Base-by-base conservation (phyloP, 2,329 filamentous ascomycete species). In the Pseudovirgaria hyperparasitica region DNA sequence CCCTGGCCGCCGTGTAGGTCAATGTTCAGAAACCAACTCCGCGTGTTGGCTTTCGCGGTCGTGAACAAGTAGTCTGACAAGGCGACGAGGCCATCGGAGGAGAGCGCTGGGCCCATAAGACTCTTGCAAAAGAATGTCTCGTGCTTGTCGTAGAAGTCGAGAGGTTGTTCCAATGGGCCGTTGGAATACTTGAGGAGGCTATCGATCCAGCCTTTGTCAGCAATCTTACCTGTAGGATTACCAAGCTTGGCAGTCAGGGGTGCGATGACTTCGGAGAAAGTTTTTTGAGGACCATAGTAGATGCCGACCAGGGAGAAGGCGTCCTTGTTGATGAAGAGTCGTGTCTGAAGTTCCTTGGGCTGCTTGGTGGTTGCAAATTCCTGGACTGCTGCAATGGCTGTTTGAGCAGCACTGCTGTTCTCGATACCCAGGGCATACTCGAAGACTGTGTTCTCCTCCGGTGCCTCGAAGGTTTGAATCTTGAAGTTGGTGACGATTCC, bases 401-500 rank as follows among this genome's bases (percentile, higher is more conserved):
- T 23, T 8, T 13, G 11, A 23, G 22, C 22, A n/a, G 22, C 22
- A 11, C n/a, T 6, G 22, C n/a, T 13, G 11, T 13, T 23, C 6
- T 12, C 11, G 11, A 23, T 8, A 12, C 6, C 6, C n/a, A 23
- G 7, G 6, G 7, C 6, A 12, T 23, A 23, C 7, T 6, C n/a
- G 22, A 23, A 23, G 19, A 39, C 36, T 9, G 35, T 37, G 23
- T 32, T 38, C 23, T 30, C 26, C 16, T 27, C 32, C n/a, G 37
- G 35, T 5, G 41, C 41, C 9, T 26, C 28, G 17, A 42, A 33
- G 4, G 39, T 39, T 26, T 36, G 45, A 38, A 52, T 46, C 15
- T 40, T 44, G 35, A 48, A 55, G 11, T 42, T 49, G 4, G 43
- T 46, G 11, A 55, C 47, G 25, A 56, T 48, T 10, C 54, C 55